Conservation (phyloP, 805 yeast species). For the Lipomyces sp. region DNA sequence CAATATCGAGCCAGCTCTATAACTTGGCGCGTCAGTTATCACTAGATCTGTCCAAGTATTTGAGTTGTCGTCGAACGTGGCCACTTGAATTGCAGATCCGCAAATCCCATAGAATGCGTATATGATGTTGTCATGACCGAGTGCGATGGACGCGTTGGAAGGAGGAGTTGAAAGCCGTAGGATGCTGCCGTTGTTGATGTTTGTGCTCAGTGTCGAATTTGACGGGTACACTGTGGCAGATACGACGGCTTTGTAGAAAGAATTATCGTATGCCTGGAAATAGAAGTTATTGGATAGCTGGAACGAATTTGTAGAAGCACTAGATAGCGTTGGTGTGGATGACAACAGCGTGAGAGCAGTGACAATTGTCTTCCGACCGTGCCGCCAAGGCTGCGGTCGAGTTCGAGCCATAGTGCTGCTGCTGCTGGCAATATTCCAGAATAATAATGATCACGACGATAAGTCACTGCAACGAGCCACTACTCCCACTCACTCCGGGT, state of each 20-base stretch:
- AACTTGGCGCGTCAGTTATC: constrained; percentile 8
- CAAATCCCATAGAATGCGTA: constrained; percentile 40
- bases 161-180: constrained; percentile 42
- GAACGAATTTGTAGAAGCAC: constrained; percentile 30
- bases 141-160: constrained; percentile 40
- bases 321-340: neutral
- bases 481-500: too few relatives aligned
- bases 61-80: constrained; percentile 9
- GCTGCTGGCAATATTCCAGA: too few relatives aligned
- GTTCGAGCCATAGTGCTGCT: neutral
- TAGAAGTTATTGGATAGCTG: constrained; percentile 22
- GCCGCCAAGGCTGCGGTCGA: neutral
- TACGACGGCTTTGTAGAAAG: constrained; percentile 22
- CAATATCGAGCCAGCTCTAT: constrained; percentile 18
- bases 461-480: too few relatives aligned
- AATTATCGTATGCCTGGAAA: constrained; percentile 24
- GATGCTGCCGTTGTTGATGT: constrained; percentile 22
- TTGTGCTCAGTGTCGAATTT: constrained; percentile 16
- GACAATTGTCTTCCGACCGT: too few relatives aligned
- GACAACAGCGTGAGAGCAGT: neutral
- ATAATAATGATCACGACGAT: too few relatives aligned
- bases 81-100: constrained; percentile 20
- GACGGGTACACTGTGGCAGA: constrained; percentile 1
- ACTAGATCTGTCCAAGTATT: constrained; percentile 17
- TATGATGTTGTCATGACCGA: constrained; percentile 37